phyloP scores from a whole-genome alignment of 1,284 basidiomycete genomes.

The Xerocomus amazonicus region DNA sequence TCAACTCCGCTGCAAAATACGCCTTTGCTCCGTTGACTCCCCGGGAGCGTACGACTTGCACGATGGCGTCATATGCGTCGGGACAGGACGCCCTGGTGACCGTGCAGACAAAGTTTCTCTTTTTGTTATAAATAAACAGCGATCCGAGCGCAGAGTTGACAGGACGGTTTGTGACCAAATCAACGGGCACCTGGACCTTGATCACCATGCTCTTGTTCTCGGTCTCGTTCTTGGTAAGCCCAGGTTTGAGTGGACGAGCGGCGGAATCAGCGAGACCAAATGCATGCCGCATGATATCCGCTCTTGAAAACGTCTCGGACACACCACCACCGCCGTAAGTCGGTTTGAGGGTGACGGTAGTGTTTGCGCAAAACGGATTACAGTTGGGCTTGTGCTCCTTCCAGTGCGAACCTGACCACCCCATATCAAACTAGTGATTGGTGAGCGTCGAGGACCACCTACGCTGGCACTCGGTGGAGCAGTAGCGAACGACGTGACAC shows the following conservation, averaged over 20 bases:
- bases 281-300: conserved; percentile 33
- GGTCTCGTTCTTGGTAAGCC: conserved; percentile 10
- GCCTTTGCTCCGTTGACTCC: conserved; percentile 49
- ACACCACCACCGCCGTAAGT: conserved; percentile 30
- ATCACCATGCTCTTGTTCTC: conserved; percentile 45
- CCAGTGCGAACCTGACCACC: conserved; percentile 43
- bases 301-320: conserved; percentile 28
- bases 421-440: too few species aligned
- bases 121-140: conserved; percentile 50
- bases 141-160: conserved; percentile 15
- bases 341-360: conserved; percentile 46
- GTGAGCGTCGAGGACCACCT: conserved; percentile 16
- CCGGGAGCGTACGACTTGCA: conserved; percentile 35
- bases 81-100: conserved; percentile 35
- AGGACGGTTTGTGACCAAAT: conserved; percentile 1
- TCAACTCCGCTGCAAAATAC: conserved; percentile 53
- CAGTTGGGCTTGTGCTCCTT: conserved; percentile 46
- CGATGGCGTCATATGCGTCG: conserved; percentile 39
- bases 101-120: conserved; percentile 46
- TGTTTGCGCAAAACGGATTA: conserved; percentile 39
- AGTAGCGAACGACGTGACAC: conserved; percentile 47
- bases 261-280: conserved; percentile 31
- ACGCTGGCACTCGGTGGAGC: conserved; percentile 54
- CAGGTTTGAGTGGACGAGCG: conserved; percentile 7
- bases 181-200: conserved; percentile 49